phyloP scores from a whole-genome alignment of 2,329 filamentous ascomycete genomes.

The Curvularia lunata region DNA sequence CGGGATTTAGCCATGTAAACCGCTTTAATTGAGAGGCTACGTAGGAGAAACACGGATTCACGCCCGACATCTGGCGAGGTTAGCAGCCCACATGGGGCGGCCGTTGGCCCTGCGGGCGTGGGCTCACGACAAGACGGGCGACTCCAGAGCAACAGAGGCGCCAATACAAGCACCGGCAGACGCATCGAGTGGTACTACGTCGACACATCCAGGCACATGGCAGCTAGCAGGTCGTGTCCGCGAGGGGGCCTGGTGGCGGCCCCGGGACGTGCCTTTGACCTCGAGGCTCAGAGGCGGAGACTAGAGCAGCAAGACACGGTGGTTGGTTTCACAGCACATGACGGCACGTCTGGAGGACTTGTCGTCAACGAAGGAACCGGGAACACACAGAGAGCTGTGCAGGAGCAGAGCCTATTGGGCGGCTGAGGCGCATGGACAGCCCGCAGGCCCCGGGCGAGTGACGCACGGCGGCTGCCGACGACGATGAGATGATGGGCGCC shows the following conservation, averaged over 20 bases:
- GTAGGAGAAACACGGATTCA: conserved; percentile 35
- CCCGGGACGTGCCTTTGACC: conserved; percentile 28
- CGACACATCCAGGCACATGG: conserved; percentile 42
- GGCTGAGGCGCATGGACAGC: conserved; percentile 1
- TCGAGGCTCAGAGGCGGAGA: conserved; percentile 25
- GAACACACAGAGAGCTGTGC: conserved; percentile 9
- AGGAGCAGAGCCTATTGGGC: conserved; percentile 6
- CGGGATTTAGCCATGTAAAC: conserved; percentile 43
- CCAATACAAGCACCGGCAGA: conserved; percentile 17
- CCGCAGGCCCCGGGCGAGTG: not conserved
- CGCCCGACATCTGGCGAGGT: conserved; percentile 33
- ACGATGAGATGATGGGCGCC: conserved; percentile 15
- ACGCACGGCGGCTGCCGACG: conserved; percentile 16
- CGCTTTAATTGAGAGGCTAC: conserved; percentile 42
- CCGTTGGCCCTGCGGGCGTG: not conserved
- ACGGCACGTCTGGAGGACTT: conserved; percentile 12
- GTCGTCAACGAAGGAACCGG: conserved; percentile 6
- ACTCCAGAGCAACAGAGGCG: not conserved
- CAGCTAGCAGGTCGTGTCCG: conserved; percentile 31
- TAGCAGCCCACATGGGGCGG: not conserved
- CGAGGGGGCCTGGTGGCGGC: conserved; percentile 18
- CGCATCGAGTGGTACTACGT: conserved; percentile 29
- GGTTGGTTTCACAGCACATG: conserved; percentile 37
- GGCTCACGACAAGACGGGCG: not conserved
- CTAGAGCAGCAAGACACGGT: conserved; percentile 29